phyloP scores from a whole-genome alignment of 2,329 filamentous ascomycete species.

The Nothopassalora personata region DNA sequence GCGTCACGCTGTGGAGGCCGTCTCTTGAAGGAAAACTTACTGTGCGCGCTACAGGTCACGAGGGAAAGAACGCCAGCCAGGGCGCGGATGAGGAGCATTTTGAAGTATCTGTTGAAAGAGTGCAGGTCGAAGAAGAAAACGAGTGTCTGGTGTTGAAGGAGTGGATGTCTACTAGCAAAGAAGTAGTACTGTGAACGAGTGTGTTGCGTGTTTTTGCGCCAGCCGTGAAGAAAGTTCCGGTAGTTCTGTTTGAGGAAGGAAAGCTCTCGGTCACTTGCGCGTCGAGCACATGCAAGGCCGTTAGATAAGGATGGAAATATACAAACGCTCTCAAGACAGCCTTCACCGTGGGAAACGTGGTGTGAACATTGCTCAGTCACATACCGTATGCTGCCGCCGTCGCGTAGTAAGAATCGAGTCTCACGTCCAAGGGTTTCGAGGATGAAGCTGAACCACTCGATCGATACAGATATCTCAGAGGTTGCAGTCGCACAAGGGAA shows the following conservation, averaged over 20 bases:
- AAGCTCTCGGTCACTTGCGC: not conserved
- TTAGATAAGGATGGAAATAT: not conserved
- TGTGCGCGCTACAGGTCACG: not conserved
- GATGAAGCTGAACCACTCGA: not conserved
- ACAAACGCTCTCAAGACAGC: not conserved
- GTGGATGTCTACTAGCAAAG: not conserved
- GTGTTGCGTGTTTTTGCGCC: not conserved
- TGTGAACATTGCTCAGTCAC: not conserved
- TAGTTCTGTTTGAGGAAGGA: not conserved
- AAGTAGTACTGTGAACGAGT: not conserved
- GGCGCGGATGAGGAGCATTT: slow-evolving; percentile 8
- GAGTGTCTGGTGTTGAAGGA: not conserved
- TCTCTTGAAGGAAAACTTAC: not conserved
- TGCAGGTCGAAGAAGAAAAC: not conserved
- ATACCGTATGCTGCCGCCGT: not conserved
- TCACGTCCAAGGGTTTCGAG: not conserved
- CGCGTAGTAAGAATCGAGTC: not conserved
- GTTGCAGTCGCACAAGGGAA: not conserved
- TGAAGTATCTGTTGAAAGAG: not conserved
- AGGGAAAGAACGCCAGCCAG: slow-evolving; percentile 9
- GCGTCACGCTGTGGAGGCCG: not conserved
- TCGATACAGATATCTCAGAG: not conserved
- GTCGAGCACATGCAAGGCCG: not conserved
- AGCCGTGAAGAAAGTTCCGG: not conserved
- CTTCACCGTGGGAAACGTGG: not conserved